Evolutionary conservation across 164 flowering plant species (phyloP).

Genomic region (Vitis labrusca): DNA sequence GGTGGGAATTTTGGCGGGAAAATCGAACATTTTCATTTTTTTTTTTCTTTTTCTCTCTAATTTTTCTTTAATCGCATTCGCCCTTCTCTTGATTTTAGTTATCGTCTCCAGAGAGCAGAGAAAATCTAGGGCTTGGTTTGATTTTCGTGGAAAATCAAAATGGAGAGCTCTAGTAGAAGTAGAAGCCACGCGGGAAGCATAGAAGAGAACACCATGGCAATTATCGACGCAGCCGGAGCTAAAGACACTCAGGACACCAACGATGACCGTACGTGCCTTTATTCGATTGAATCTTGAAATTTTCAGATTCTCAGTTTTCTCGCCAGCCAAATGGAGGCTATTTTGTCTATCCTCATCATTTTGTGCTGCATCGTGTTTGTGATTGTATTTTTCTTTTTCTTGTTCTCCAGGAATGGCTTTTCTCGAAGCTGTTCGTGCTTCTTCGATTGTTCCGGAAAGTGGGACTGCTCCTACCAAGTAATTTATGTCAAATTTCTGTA

Average conservation of each 20-base stretch:
- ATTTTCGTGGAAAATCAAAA: background rate
- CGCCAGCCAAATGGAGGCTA: background rate
- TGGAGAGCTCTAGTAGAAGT: conserved; percentile 6
- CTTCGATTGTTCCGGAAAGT: conserved; percentile 45
- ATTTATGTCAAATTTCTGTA: background rate
- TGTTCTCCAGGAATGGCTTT: conserved; percentile 53
- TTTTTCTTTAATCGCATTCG: no score
- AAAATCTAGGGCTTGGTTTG: no score
- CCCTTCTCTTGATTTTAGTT: background rate
- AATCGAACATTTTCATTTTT: no score
- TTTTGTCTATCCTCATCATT: background rate
- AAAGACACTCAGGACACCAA: conserved; percentile 45
- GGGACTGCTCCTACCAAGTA: conserved; percentile 67
- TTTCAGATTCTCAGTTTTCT: background rate
- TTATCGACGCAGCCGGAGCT: conserved; percentile 55
- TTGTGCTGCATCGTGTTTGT: no score
- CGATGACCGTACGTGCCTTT: conserved; percentile 49
- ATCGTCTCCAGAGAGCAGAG: background rate
- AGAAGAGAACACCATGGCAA: conserved; percentile 75
- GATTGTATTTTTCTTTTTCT: background rate
- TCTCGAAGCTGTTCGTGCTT: conserved; percentile 75
- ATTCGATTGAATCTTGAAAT: background rate
- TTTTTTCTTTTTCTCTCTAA: no score
- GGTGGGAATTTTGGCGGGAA: no score
- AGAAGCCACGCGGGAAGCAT: conserved; percentile 30